phyloP scores from a whole-genome alignment of 1,284 basidiomycete species.

The Phylloporus sp. region DNA sequence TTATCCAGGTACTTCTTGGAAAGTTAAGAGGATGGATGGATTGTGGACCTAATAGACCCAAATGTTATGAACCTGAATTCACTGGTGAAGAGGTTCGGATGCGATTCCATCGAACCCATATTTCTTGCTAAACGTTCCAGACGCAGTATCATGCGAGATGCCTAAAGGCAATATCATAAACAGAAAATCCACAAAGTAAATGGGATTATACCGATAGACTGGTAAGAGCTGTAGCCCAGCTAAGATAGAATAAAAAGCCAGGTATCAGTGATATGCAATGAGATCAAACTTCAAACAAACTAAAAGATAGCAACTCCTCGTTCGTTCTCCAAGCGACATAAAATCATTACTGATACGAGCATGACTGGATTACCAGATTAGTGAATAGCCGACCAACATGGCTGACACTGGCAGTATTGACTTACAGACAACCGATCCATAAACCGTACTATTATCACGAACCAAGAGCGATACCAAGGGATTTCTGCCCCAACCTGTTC shows the following conservation, averaged over 20 bases:
- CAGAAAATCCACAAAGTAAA: not conserved
- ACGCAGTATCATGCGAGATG: slow-evolving; percentile 9
- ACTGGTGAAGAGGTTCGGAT: not conserved
- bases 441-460: slow-evolving; percentile 19
- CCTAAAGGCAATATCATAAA: slow-evolving; percentile 13
- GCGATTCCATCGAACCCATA: not conserved
- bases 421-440: slow-evolving; percentile 17
- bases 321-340: slow-evolving; percentile 10
- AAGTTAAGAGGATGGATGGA: too few relatives aligned
- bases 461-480: slow-evolving; percentile 28
- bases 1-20: too few relatives aligned
- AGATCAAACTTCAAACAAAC: slow-evolving; percentile 12
- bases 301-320: slow-evolving; percentile 12
- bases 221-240: slow-evolving; percentile 15
- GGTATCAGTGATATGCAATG: slow-evolving; percentile 3
- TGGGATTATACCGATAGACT: slow-evolving; percentile 16
- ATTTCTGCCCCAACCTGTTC: slow-evolving; percentile 18
- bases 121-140: slow-evolving; percentile 27
- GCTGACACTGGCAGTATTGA: not conserved
- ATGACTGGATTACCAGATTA: slow-evolving; percentile 17
- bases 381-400: not conserved
- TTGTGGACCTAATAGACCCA: not conserved
- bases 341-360: slow-evolving; percentile 13
- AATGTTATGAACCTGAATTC: not conserved
- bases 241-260: not conserved